Percentiles rank a stretch among this genome's conserved stretches.
These are phyloP conservation scores for Globisporangium ultimum DNA, from an alignment of 352 stramenopile genomes.

Conservation along the genomic window DNA sequence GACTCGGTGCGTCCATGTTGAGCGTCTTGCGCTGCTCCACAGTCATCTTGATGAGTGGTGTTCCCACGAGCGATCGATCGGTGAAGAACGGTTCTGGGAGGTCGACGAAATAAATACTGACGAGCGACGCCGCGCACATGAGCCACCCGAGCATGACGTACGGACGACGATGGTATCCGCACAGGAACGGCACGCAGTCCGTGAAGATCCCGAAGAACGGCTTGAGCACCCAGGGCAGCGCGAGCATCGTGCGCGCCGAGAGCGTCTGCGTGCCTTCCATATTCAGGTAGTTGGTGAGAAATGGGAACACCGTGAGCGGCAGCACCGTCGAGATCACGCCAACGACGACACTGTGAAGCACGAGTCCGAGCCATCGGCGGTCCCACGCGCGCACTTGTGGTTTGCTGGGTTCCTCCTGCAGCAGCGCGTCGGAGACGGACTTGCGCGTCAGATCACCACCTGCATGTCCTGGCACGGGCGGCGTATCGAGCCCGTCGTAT, in stretches of 20 bases:
- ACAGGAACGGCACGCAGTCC: slow-evolving; percentile 26
- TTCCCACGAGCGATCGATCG: slow-evolving; percentile 26
- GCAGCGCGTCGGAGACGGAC: neutral
- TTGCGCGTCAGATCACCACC: neutral
- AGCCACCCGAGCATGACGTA: slow-evolving; percentile 46
- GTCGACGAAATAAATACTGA: slow-evolving; percentile 31
- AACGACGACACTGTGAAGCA: slow-evolving; percentile 45
- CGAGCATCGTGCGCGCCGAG: slow-evolving; percentile 45
- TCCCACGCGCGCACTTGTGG: slow-evolving; percentile 22
- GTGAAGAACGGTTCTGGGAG: slow-evolving; percentile 46
- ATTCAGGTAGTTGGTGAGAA: slow-evolving; percentile 64
- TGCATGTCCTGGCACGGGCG: neutral
- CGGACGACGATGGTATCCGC: slow-evolving; percentile 20
- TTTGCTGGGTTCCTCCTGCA: slow-evolving; percentile 4
- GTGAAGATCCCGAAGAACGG: slow-evolving; percentile 39
- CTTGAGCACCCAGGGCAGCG: slow-evolving; percentile 50
- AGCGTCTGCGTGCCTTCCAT: slow-evolving; percentile 65
- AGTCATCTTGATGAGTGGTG: slow-evolving; percentile 19
- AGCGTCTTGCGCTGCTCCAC: slow-evolving; percentile 25
- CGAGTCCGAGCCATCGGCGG: slow-evolving; percentile 42
- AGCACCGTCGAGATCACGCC: slow-evolving; percentile 53
- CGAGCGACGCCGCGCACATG: slow-evolving; percentile 24
- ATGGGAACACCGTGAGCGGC: slow-evolving; percentile 53
- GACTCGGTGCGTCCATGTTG: slow-evolving; percentile 35
- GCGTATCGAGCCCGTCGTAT: slow-evolving; percentile 10